A percentile compares a stretch with the other conserved stretches of the same genome.
Conservation (phyloP, 305 asterid genomes). For the Fraxinus paxiana region DNA sequence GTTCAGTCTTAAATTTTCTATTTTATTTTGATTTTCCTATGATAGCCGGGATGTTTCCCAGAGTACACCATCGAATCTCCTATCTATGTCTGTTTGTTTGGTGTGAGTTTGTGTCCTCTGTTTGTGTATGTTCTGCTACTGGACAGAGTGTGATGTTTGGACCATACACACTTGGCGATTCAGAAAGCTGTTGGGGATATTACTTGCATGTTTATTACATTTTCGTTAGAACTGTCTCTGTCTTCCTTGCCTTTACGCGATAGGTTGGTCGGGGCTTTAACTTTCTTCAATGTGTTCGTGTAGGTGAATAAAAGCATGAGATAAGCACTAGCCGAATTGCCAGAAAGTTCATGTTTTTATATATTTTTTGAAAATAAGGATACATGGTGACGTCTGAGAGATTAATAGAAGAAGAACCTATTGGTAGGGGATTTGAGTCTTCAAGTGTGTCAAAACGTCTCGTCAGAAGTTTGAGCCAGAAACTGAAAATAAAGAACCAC, state of each 20-base stretch:
- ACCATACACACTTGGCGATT: not conserved
- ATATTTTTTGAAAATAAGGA: conserved; percentile 17
- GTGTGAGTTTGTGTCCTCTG: not conserved
- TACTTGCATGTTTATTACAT: not conserved
- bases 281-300: conserved; percentile 12
- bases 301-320: conserved; percentile 21
- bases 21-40: not conserved
- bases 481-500: conserved; percentile 52
- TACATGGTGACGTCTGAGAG: conserved; percentile 40
- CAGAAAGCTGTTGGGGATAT: not conserved
- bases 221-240: not conserved
- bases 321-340: not conserved
- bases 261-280: not conserved
- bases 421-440: conserved; percentile 46
- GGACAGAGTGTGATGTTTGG: not conserved
- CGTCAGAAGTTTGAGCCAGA: conserved; percentile 72
- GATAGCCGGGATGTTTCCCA: not conserved
- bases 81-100: not conserved
- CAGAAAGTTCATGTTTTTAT: conserved; percentile 5
- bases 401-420: conserved; percentile 39
- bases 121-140: not conserved
- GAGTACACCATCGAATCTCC: not conserved
- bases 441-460: conserved; percentile 63
- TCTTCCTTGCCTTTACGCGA: not conserved
- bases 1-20: not conserved